These are phyloP conservation scores for Pichia nakasei DNA, from an alignment of 805 yeast genomes.

Conservation along the genomic window DNA sequence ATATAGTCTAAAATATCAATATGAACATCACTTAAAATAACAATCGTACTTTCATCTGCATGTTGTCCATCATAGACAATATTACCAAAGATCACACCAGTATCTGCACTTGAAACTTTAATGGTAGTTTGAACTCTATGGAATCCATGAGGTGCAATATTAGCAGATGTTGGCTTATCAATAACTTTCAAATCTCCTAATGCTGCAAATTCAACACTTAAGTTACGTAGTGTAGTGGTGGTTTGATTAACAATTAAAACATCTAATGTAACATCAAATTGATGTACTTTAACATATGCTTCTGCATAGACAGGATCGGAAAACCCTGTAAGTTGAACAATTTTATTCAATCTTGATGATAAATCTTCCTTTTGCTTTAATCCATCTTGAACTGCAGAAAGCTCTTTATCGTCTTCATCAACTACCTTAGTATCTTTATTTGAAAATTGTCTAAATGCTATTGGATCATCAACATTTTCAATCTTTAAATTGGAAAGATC, in stretches of 20 bases:
- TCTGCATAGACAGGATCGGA: slow-evolving; percentile 98
- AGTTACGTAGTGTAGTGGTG: slow-evolving; percentile 76
- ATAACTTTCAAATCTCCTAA: slow-evolving; percentile 92
- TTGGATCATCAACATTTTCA: slow-evolving; percentile 69
- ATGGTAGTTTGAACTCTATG: slow-evolving; percentile 81
- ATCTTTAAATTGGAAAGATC: slow-evolving; percentile 53
- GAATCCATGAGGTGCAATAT: slow-evolving; percentile 96
- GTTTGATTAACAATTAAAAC: slow-evolving; percentile 94
- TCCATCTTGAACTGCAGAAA: slow-evolving; percentile 45
- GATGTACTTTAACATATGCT: slow-evolving; percentile 92
- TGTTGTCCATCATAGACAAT: slow-evolving; percentile 94
- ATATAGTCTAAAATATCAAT: slow-evolving; percentile 96
- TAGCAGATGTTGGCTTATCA: slow-evolving; percentile 82
- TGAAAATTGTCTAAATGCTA: slow-evolving; percentile 71
- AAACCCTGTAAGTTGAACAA: slow-evolving; percentile 93
- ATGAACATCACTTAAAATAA: slow-evolving; percentile 88
- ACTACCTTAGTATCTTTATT: slow-evolving; percentile 30
- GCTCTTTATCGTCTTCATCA: slow-evolving; percentile 50
- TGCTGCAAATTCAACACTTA: slow-evolving; percentile 91
- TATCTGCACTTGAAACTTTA: slow-evolving; percentile 93
- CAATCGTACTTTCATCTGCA: slow-evolving; percentile 81
- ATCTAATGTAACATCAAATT: slow-evolving; percentile 90
- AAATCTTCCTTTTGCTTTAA: slow-evolving; percentile 47
- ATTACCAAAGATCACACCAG: slow-evolving; percentile 97
- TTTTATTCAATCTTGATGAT: slow-evolving; percentile 75